A percentile compares a stretch with the other conserved stretches of the same genome.
These are phyloP conservation scores for Ophiostoma tasmaniense DNA, from an alignment of 2,329 filamentous ascomycete genomes.

Conservation along the genomic window DNA sequence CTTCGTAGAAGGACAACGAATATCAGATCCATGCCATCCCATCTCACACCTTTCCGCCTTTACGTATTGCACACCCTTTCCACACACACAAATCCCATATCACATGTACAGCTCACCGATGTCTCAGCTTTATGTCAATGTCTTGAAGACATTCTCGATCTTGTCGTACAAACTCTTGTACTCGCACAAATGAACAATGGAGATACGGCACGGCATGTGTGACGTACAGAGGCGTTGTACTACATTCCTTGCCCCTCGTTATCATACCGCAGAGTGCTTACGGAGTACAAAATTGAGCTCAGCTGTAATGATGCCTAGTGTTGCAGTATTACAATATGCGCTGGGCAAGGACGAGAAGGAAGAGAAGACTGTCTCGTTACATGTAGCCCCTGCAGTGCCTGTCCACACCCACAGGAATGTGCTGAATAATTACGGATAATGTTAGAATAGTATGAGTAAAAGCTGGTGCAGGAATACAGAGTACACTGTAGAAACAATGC, in stretches of 20 bases:
- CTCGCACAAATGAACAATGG: slow-evolving; percentile 4
- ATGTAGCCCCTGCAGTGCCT: background rate
- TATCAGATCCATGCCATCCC: background rate
- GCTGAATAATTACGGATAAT: background rate
- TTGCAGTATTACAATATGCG: background rate
- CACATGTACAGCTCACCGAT: background rate
- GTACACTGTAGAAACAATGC: background rate
- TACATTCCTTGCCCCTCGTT: background rate
- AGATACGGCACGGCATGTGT: slow-evolving; percentile 2
- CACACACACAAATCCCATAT: background rate
- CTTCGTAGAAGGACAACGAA: background rate
- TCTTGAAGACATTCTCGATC: slow-evolving; percentile 1
- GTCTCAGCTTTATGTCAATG: slow-evolving; percentile 1
- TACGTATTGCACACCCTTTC: background rate
- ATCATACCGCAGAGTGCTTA: background rate
- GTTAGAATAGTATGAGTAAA: background rate
- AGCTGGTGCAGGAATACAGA: background rate
- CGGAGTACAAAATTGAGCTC: background rate
- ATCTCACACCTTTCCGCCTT: background rate
- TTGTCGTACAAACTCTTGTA: slow-evolving; percentile 1
- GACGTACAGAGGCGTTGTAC: background rate
- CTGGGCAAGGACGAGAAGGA: background rate
- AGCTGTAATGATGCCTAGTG: background rate
- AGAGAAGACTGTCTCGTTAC: background rate
- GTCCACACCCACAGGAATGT: background rate